A percentile compares a stretch with the other conserved stretches of the same genome.
Evolutionary conservation across 495 filamentous ascomycete genomes (phyloP).

Genomic region (Diplogelasinospora grovesii): DNA sequence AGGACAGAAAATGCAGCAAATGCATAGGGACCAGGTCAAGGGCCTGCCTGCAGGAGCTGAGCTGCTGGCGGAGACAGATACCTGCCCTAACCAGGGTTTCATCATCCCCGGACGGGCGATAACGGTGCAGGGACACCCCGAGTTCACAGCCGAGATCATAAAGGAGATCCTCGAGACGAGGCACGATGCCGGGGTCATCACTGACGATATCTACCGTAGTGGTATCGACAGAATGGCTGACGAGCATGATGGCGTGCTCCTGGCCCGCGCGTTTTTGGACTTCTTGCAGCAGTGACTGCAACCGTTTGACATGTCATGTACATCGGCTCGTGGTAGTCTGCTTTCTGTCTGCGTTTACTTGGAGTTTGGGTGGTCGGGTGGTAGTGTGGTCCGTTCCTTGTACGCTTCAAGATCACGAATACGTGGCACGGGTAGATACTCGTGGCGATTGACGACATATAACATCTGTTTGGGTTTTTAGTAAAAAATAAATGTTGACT

Average conservation of each 20-base stretch:
- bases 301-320: background rate
- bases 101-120: slow-evolving; percentile 59
- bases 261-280: slow-evolving; percentile 62
- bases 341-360: no score
- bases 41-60: slow-evolving; percentile 55
- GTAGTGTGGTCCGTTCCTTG: no score
- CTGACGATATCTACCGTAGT: slow-evolving; percentile 55
- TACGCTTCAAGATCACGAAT: no score
- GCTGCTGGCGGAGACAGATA: slow-evolving; percentile 56
- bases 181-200: slow-evolving; percentile 57
- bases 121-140: slow-evolving; percentile 86
- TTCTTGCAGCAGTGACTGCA: slow-evolving; percentile 54
- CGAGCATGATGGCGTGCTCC: slow-evolving; percentile 67
- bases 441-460: no score
- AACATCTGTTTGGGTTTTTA: no score
- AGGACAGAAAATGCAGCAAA: slow-evolving; percentile 69
- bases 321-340: no score
- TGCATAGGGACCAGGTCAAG: slow-evolving; percentile 81
- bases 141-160: slow-evolving; percentile 74
- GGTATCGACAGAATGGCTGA: slow-evolving; percentile 58
- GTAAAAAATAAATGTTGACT: no score
- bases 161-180: slow-evolving; percentile 57
- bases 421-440: no score
- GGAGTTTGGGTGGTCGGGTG: no score
- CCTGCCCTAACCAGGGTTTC: slow-evolving; percentile 77